These are phyloP conservation scores for Lanzia echinophila DNA, from an alignment of 2,329 filamentous ascomycete genomes.

Conservation along the genomic window DNA sequence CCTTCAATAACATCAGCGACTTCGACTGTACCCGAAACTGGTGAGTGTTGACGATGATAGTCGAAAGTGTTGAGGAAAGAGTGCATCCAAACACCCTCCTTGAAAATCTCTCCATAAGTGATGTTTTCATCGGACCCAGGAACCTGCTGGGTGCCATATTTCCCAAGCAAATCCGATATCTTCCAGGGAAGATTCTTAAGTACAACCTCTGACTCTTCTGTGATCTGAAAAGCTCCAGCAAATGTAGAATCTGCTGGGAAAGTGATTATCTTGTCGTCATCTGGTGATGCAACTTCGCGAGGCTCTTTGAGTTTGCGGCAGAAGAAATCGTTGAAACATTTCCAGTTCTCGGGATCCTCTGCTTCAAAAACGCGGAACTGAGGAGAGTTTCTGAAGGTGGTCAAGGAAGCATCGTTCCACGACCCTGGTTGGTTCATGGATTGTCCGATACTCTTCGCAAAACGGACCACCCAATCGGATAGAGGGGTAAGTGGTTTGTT, in stretches of 20 bases:
- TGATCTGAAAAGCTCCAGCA: slow-evolving; percentile 21
- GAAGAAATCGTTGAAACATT: slow-evolving; percentile 38
- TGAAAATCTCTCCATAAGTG: slow-evolving; percentile 29
- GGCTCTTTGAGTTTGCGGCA: slow-evolving; percentile 32
- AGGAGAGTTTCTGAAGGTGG: slow-evolving; percentile 30
- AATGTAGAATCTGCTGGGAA: slow-evolving; percentile 35
- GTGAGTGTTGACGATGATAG: slow-evolving; percentile 38
- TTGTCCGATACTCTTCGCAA: slow-evolving; percentile 31
- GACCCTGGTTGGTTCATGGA: slow-evolving; percentile 32
- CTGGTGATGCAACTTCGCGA: slow-evolving; percentile 28
- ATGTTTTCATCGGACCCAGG: slow-evolving; percentile 19
- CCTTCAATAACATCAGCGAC: slow-evolving; percentile 35
- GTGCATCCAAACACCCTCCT: slow-evolving; percentile 37
- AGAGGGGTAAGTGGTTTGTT: slow-evolving; percentile 30
- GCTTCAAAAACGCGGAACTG: slow-evolving; percentile 31
- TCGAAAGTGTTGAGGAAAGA: slow-evolving; percentile 36
- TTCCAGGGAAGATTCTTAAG: slow-evolving; percentile 36
- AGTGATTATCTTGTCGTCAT: slow-evolving; percentile 38
- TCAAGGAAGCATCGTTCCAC: slow-evolving; percentile 27
- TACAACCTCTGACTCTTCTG: slow-evolving; percentile 22
- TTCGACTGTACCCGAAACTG: slow-evolving; percentile 34
- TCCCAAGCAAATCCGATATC: slow-evolving; percentile 31
- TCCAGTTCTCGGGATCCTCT: slow-evolving; percentile 30
- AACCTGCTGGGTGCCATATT: not conserved
- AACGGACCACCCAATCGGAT: slow-evolving; percentile 36